Percentiles rank a stretch among this genome's conserved stretches.
Evolutionary conservation across 495 filamentous ascomycete genomes (phyloP).

Genomic region (Aeminium ludgeri): DNA sequence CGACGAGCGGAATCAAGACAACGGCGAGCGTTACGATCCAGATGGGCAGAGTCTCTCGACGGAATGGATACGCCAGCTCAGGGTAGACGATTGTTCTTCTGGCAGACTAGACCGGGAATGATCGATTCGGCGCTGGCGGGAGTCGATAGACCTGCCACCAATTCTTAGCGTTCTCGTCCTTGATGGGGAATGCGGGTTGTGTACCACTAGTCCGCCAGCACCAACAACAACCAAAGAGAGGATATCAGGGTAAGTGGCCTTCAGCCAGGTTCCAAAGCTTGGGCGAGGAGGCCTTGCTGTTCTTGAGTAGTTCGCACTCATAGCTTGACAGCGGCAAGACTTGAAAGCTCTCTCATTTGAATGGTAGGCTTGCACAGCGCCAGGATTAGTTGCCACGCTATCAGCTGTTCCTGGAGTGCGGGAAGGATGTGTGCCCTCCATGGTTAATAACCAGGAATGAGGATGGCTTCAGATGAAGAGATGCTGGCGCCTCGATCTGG

Average conservation of each 20-base stretch:
- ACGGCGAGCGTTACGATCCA: conserved; percentile 39
- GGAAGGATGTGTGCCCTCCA: too few relatives aligned
- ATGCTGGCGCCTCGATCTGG: too few relatives aligned
- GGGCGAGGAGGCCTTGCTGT: too few relatives aligned
- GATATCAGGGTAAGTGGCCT: conserved; percentile 40
- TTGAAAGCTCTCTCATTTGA: too few relatives aligned
- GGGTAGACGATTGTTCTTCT: conserved; percentile 45
- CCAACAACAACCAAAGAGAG: conserved; percentile 40
- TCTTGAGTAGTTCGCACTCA: too few relatives aligned
- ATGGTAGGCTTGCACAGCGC: too few relatives aligned
- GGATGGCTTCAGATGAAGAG: too few relatives aligned
- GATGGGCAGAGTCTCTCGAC: conserved; percentile 47
- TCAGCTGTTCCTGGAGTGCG: too few relatives aligned
- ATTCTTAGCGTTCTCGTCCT: background rate
- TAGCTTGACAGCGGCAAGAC: too few relatives aligned
- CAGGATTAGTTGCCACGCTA: too few relatives aligned
- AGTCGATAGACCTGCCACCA: conserved; percentile 38
- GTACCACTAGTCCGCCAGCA: conserved; percentile 38
- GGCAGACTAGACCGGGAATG: conserved; percentile 40
- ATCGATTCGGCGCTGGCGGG: conserved; percentile 36
- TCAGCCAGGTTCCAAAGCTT: conserved; percentile 23
- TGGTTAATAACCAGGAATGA: too few relatives aligned
- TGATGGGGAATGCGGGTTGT: conserved; percentile 11
- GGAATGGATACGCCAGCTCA: conserved; percentile 42
- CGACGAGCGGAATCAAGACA: conserved; percentile 35